These are phyloP conservation scores for Moricandia arvensis DNA, from an alignment of 345 rosid genomes.

Conservation along the genomic window DNA sequence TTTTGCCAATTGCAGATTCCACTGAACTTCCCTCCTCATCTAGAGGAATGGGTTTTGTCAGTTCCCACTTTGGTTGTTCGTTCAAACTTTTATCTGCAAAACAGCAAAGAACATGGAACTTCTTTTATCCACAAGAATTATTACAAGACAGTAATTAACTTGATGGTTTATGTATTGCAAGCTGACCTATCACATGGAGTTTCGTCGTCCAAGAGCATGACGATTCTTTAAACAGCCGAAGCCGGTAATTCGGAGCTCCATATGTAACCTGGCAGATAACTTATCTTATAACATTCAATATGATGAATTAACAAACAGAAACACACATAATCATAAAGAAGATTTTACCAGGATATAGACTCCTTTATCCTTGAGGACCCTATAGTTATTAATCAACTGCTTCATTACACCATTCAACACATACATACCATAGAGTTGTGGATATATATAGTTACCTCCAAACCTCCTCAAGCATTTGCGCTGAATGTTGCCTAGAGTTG, in stretches of 20 bases:
- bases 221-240: conserved; percentile 52
- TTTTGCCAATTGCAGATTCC: conserved; percentile 63
- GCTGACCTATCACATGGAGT: too few relatives aligned
- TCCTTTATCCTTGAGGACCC: conserved; percentile 97
- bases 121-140: not conserved
- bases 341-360: conserved; percentile 71
- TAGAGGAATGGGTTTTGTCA: conserved; percentile 62
- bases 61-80: conserved; percentile 50
- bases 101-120: not conserved
- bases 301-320: not conserved
- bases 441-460: conserved; percentile 55
- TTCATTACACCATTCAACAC: conserved; percentile 62
- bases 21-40: conserved; percentile 53
- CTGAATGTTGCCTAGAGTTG: too few relatives aligned
- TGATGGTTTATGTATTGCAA: too few relatives aligned
- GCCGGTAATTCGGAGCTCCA: conserved; percentile 78
- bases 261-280: conserved; percentile 65
- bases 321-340: not conserved
- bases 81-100: conserved; percentile 58
- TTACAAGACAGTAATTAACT: not conserved
- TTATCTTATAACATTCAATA: not conserved
- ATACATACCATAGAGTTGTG: not conserved
- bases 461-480: too few relatives aligned
- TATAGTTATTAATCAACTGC: conserved; percentile 86
- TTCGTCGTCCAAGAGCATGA: too few relatives aligned